phyloP scores from a whole-genome alignment of 495 filamentous ascomycete genomes.

The Tuber umbilicatum region DNA sequence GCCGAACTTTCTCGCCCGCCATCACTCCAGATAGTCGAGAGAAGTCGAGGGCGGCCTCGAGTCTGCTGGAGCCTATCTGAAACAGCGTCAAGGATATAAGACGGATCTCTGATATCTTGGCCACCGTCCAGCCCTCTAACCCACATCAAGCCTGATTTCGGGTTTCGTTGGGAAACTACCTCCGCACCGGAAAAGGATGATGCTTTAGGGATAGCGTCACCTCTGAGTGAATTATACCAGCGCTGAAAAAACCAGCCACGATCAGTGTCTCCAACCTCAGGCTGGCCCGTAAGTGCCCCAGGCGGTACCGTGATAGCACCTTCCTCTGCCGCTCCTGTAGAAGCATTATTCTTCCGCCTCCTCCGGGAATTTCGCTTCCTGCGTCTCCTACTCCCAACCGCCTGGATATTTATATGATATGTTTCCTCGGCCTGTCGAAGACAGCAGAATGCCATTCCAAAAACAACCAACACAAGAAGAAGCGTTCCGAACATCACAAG shows the following conservation, averaged over 20 bases:
- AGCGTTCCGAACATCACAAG: neutral
- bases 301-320: neutral
- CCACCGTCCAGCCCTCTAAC: neutral
- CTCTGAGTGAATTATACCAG: neutral
- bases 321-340: neutral
- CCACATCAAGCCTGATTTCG: neutral
- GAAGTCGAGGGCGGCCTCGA: neutral
- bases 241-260: neutral
- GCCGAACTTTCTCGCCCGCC: neutral
- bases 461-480: neutral
- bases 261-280: neutral
- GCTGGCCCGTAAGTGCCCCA: neutral
- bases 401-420: neutral
- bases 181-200: neutral
- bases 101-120: neutral
- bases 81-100: neutral
- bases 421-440: neutral
- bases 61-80: neutral
- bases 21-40: neutral
- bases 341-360: neutral
- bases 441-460: neutral
- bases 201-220: neutral
- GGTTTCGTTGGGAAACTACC: neutral
- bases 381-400: neutral
- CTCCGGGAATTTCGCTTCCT: neutral